These are phyloP conservation scores for Talaromyces piceae DNA, from an alignment of 2,329 filamentous ascomycete genomes.

Conservation along the genomic window DNA sequence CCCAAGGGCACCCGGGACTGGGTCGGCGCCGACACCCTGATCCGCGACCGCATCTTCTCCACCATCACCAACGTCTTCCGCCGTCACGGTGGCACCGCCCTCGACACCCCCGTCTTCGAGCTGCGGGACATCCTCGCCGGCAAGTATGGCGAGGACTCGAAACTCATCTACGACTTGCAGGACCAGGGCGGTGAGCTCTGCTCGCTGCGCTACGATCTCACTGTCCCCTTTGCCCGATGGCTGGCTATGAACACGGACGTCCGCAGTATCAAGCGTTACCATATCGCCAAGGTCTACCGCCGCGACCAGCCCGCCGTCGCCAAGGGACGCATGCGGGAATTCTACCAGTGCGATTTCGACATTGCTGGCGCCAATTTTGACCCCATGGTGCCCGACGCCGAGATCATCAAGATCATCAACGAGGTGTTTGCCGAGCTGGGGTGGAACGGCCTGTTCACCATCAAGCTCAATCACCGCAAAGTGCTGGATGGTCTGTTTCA, in stretches of 20 bases:
- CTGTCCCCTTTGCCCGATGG: slow-evolving; percentile 85
- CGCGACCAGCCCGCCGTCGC: slow-evolving; percentile 78
- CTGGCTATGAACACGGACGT: slow-evolving; percentile 82
- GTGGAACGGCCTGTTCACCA: slow-evolving; percentile 67
- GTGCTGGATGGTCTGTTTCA: slow-evolving; percentile 89
- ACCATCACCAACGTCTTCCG: slow-evolving; percentile 74
- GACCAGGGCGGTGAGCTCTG: slow-evolving; percentile 83
- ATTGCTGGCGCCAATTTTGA: slow-evolving; percentile 77
- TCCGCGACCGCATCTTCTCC: slow-evolving; percentile 71
- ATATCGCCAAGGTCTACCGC: slow-evolving; percentile 87
- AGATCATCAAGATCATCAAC: slow-evolving; percentile 74
- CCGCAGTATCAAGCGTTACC: slow-evolving; percentile 83
- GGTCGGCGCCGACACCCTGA: slow-evolving; percentile 69
- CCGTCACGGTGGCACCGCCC: slow-evolving; percentile 69
- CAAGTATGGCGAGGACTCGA: slow-evolving; percentile 88
- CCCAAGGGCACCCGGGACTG: slow-evolving; percentile 89
- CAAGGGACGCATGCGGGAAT: slow-evolving; percentile 89
- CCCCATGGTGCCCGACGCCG: slow-evolving; percentile 84
- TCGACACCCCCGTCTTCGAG: slow-evolving; percentile 81
- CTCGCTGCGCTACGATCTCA: slow-evolving; percentile 79
- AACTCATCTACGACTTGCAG: slow-evolving; percentile 83
- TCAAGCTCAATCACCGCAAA: slow-evolving; percentile 93
- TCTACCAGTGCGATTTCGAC: slow-evolving; percentile 96
- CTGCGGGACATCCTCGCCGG: slow-evolving; percentile 77
- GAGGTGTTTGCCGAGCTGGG: slow-evolving; percentile 79